Base-by-base conservation (phyloP, 176 grass and related monocot species). In the Phoenix roebelenii region DNA sequence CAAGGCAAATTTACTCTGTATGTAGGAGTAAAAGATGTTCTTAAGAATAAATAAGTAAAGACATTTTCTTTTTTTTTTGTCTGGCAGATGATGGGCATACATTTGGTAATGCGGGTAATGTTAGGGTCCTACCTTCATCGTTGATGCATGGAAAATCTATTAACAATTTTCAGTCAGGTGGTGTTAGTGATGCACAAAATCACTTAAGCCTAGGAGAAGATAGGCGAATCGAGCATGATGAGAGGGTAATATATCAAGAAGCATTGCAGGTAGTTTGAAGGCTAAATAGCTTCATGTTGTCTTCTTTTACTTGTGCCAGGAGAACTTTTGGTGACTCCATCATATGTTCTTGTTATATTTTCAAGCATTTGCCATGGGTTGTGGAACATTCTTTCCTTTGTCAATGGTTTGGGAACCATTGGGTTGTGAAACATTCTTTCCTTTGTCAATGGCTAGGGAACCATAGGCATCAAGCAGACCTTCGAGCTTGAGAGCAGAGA, bases 201-300 rank as follows among this genome's bases (percentile, higher is more conserved):
- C 84, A 57, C 23, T 44, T 77, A 60, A 87, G 35, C 48, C 58
- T 85, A 44, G 59, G 28, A 63, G 83, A 83, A 75, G 89, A 77
- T 67, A 85, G 79, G 59, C 51, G 22, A 32, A 5, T 85, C 61
- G 94, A 98, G 74, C 60, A 23, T 78, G 82, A 85, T 25, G 94
- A 98, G 70, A 82, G 88, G 57, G 69, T 76, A 4, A 79, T 98
- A 76, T 98, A 86, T 80, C 88, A 85, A 60, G 82, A 98, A 88
- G 93, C 93, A 7, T 74, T 98, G 54, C 94, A 93, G 87, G 94
- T 92, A 87, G 53, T 51, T 53, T 26, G 77, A 72, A 12, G 7
- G 2, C 35, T 12, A 44, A 14, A 44, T 44, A 44, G 6, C 35
- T 44, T 44, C 35, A 12, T 44, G 35, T 44, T 6, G 5, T 44